phyloP scores from a whole-genome alignment of 345 rosid genomes.

The Erodium maritimum region DNA sequence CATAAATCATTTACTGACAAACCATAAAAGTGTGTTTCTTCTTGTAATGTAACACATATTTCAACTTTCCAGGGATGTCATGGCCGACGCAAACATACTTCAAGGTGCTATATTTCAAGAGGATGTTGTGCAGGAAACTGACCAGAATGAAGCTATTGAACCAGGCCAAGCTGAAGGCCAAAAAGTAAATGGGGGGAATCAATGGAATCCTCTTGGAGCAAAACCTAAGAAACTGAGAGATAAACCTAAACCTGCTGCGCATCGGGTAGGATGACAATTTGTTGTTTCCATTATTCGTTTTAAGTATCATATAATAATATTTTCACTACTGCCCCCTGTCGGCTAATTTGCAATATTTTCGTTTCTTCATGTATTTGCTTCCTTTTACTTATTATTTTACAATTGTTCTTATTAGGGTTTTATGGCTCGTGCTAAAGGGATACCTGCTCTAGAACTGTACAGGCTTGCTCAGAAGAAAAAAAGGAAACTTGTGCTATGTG shows the following conservation, averaged over 20 bases:
- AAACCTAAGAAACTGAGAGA: conserved; percentile 45
- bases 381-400: conserved; percentile 1
- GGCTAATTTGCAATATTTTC: background rate
- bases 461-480: conserved; percentile 94
- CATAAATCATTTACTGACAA: background rate
- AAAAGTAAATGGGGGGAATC: conserved; percentile 37
- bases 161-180: conserved; percentile 23
- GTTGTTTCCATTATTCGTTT: background rate
- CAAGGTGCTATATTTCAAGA: conserved; percentile 93
- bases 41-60: conserved; percentile 3
- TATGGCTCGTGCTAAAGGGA: conserved; percentile 95
- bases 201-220: conserved; percentile 30
- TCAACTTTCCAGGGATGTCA: conserved; percentile 53
- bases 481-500: conserved; percentile 83
- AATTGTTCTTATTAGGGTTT: conserved; percentile 47
- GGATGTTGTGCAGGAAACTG: conserved; percentile 40
- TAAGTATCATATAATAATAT: background rate
- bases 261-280: conserved; percentile 49
- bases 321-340: no score
- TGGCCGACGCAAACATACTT: conserved; percentile 89
- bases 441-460: conserved; percentile 93
- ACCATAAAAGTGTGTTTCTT: background rate
- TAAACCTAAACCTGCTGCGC: conserved; percentile 83
- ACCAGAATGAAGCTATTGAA: conserved; percentile 31
- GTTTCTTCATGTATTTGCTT: background rate